Percentiles rank a stretch among this genome's conserved stretches.
Evolutionary conservation across 345 rosid species (phyloP).

Genomic region (Boechera retrofracta): DNA sequence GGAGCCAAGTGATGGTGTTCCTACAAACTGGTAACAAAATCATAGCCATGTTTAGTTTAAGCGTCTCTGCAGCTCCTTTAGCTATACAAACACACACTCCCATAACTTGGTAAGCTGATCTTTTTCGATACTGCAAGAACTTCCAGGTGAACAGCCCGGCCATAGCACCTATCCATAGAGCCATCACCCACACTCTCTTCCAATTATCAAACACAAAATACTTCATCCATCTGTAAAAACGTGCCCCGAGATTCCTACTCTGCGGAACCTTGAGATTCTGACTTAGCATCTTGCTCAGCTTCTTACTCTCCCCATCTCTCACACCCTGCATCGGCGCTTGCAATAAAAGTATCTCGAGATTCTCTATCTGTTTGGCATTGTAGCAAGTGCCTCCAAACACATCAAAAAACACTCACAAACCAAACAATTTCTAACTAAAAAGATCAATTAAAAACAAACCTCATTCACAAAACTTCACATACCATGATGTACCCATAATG

Average conservation of each 20-base stretch:
- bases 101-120: constrained; percentile 68
- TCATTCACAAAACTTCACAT: constrained; percentile 42
- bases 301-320: constrained; percentile 57
- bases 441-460: constrained; percentile 32
- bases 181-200: constrained; percentile 79
- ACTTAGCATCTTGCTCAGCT: constrained; percentile 70
- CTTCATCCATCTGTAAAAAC: constrained; percentile 47
- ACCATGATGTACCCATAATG: constrained; percentile 77
- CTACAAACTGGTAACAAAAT: constrained; percentile 76
- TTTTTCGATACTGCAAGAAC: constrained; percentile 54
- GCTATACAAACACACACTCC: constrained; percentile 70
- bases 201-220: constrained; percentile 73
- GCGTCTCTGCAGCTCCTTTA: constrained; percentile 83
- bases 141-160: constrained; percentile 69
- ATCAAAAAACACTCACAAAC: constrained; percentile 38
- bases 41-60: constrained; percentile 81
- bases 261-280: constrained; percentile 63
- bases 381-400: constrained; percentile 35
- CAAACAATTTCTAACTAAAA: neutral
- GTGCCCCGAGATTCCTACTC: constrained; percentile 51
- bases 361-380: constrained; percentile 56
- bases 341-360: constrained; percentile 65
- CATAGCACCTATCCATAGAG: constrained; percentile 66
- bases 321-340: constrained; percentile 56
- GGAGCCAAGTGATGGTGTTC: constrained; percentile 82